Evolutionary conservation across 495 filamentous ascomycete genomes (phyloP).

Genomic region (Barbatosphaeria neglecta): DNA sequence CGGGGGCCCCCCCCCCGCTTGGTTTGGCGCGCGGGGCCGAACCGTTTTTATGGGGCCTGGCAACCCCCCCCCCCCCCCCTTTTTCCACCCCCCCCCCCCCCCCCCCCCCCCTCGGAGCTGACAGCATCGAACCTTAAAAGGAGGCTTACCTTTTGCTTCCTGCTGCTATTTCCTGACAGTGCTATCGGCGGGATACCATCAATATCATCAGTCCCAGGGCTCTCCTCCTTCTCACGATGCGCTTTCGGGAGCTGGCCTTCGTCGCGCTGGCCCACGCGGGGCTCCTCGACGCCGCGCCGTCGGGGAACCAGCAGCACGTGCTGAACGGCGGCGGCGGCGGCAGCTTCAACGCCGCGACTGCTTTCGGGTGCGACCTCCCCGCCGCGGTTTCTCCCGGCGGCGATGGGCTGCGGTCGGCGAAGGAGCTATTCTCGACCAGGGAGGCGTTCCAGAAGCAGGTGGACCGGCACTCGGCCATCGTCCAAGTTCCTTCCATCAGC

Average conservation of each 20-base stretch:
- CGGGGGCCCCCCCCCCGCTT: too few species aligned
- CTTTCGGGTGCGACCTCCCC: conserved; percentile 18
- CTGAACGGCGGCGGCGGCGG: neutral
- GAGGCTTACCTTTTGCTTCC: too few species aligned
- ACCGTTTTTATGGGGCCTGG: too few species aligned
- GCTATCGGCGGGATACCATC: too few species aligned
- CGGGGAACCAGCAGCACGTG: neutral
- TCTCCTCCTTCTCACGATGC: neutral
- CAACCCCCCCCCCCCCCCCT: too few species aligned
- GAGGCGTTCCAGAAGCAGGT: conserved; percentile 20
- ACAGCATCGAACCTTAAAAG: too few species aligned
- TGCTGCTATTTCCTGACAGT: neutral
- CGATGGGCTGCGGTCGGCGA: conserved; percentile 18
- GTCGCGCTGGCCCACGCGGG: neutral
- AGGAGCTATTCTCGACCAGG: conserved; percentile 17
- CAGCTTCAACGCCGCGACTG: neutral
- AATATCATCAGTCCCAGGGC: too few species aligned
- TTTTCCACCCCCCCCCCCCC: too few species aligned
- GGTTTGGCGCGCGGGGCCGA: too few species aligned
- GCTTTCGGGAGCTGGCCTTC: neutral
- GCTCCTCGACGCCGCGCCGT: neutral
- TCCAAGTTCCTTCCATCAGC: conserved; percentile 21
- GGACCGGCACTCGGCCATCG: conserved; percentile 20
- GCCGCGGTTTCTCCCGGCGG: conserved; percentile 13
- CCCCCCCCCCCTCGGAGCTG: too few species aligned